Evolutionary conservation across 371 early-diverging fungal genomes (phyloP), one percentile per base, ranked within the genome.

Genomic region (Mortierella sp.): DNA sequence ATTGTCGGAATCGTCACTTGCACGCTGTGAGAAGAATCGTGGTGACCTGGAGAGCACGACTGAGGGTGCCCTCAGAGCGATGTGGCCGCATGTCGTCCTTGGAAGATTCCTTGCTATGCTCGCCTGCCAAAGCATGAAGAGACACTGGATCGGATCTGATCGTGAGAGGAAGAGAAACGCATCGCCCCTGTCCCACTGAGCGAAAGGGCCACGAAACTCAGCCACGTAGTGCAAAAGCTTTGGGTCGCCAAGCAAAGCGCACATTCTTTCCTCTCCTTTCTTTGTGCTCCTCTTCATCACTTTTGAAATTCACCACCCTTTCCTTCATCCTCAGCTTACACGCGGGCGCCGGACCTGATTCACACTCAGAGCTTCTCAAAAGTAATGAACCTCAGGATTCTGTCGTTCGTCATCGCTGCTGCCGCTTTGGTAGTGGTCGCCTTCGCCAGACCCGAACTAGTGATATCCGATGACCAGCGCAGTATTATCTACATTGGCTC

Each of bases 381-480:
- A n/a, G n/a, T n/a, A 63, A 71, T 71, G 71, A 64, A 60, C 56
- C 44, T 71, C 37, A 71, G 58, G 60, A 56, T 52, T 2, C 25
- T 55, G 27, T 65, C 71, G 25, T 55, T 57, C 48, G 14, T 71
- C 25, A 31, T 70, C 25, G 54, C 31, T 14, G 40, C 61, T 14
- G 39, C 45, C 13, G 62, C 67, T 2, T 21, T 68, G 21, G 57
- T 57, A 13, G 51, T 58, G 22, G 57, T 79, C 25, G 41, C 73
- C 5, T 49, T 34, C 24, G 73, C 74, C 3, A 59, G 79, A 43
- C 83, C 83, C 4, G 79, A 79, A 49, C 62, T 85, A 9, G 44
- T 80, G 16, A 65, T 85, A 29, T 59, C 73, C 39, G 53, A 82
- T 12, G 85, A 85, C 66, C 73, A 74, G 40, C 79, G 85, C 9